Conservation (phyloP, 495 filamentous ascomycete genomes). For the Podospora tetraspora region DNA sequence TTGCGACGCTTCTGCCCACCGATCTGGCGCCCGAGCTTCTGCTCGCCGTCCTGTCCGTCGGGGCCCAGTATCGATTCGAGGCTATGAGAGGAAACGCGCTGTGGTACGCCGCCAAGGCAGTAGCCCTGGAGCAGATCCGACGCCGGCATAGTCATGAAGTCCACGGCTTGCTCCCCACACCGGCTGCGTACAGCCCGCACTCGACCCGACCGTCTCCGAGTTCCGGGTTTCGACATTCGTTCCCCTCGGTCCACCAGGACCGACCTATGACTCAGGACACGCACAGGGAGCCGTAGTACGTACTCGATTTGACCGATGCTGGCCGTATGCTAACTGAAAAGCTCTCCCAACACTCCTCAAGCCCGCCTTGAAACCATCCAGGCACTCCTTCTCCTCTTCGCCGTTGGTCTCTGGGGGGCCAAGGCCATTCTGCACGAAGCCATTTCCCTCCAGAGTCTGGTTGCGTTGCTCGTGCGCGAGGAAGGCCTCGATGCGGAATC, state of each 20-base stretch:
- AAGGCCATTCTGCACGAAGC: slow-evolving; percentile 54
- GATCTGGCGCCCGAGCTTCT: slow-evolving; percentile 54
- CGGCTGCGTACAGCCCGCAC: slow-evolving; percentile 47
- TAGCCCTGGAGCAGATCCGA: slow-evolving; percentile 49
- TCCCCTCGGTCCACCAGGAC: slow-evolving; percentile 47
- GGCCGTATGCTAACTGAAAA: slow-evolving; percentile 25
- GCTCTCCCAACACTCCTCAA: slow-evolving; percentile 48
- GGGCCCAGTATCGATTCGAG: slow-evolving; percentile 66
- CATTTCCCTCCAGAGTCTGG: slow-evolving; percentile 46
- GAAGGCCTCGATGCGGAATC: slow-evolving; percentile 44
- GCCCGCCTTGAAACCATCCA: slow-evolving; percentile 53
- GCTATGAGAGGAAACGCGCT: slow-evolving; percentile 61
- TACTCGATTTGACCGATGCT: background rate
- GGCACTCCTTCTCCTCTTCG: slow-evolving; percentile 51
- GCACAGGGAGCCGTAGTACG: slow-evolving; percentile 49
- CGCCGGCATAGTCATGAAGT: slow-evolving; percentile 49
- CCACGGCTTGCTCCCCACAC: slow-evolving; percentile 44
- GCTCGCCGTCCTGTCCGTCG: slow-evolving; percentile 59
- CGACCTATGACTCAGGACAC: slow-evolving; percentile 49
- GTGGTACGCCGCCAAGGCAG: slow-evolving; percentile 60
- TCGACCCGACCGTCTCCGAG: slow-evolving; percentile 49
- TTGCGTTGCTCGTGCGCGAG: slow-evolving; percentile 51
- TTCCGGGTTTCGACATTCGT: slow-evolving; percentile 46
- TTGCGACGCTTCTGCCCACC: slow-evolving; percentile 54
- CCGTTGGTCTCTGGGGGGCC: slow-evolving; percentile 53